Base-by-base conservation (phyloP, 2,329 filamentous ascomycete genomes). In the Myriangium duriaei region DNA sequence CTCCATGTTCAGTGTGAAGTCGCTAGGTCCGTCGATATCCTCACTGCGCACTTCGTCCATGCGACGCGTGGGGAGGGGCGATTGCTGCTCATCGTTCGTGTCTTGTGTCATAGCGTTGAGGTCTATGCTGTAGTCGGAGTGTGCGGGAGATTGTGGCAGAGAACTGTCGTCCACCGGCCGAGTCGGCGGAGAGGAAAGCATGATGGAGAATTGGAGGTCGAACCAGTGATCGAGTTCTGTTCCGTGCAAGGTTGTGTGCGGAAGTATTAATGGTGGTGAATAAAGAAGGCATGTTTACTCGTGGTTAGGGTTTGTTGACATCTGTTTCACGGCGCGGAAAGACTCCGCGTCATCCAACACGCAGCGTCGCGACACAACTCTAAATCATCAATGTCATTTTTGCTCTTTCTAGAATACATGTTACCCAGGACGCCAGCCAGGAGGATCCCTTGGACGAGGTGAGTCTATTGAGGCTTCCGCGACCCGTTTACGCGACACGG, bases 1-100 rank as follows among this genome's bases (percentile, higher is more conserved):
- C 17, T 49, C 51, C 49, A 59, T 51, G 45, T 59, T 55, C 28
- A 53, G 44, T 5, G 56, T 59, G 31, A 59, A 59, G 45, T 59
- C 55, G 41, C 50, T 56, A 1, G 56, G 56, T 5, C 55, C 56
- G 31, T 58, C 56, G 30, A 59, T 58, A 32, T 58, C 55, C 38
- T 57, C 54, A 36, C 53, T 57, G 26, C 46, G 41, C 13, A 59
- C 44, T 15, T 41, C 40, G 26, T 44, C 43, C 4, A 45, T 34
- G 11, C 49, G 41, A 14, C 35, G 51, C 32, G 49, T 45, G 1
- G 48, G 44, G 7, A 51, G 39, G 5, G 49, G 46, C 15, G 49
- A 49, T 4, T 43, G 39, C 5, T 35, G 38, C 16, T 51, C 49
- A 17, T 37, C 34, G 38, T 43, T 39, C 41, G 32, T 30, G 21